Percentiles rank a stretch among this genome's conserved stretches.
Conservation (phyloP, 2,329 filamentous ascomycete genomes). For the Zasmidium citrigriseum region DNA sequence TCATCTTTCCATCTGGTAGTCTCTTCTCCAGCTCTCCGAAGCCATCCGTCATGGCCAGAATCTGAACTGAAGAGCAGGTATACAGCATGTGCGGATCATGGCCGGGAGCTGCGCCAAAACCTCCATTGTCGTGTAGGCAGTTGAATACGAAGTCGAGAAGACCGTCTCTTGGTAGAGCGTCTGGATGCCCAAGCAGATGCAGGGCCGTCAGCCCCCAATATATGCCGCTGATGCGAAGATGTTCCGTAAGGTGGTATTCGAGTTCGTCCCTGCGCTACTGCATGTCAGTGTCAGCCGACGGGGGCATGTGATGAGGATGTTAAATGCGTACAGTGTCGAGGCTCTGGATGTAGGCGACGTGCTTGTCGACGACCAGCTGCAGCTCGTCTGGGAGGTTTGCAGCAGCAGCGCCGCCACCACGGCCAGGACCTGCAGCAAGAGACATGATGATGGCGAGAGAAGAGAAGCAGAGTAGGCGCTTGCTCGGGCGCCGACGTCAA, state of each 20-base stretch:
- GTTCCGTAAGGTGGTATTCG: conserved; percentile 97
- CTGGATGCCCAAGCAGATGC: conserved; percentile 77
- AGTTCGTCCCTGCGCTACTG: conserved; percentile 82
- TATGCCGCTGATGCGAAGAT: conserved; percentile 89
- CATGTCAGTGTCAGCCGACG: conserved; percentile 40
- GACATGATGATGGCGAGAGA: conserved; percentile 50
- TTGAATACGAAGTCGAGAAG: conserved; percentile 92
- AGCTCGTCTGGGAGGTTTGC: conserved; percentile 47
- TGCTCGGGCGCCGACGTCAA: conserved; percentile 7
- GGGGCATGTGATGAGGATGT: conserved; percentile 7
- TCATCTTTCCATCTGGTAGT: conserved; percentile 66
- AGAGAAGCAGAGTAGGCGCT: not conserved
- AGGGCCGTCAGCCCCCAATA: conserved; percentile 95
- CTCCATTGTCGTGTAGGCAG: conserved; percentile 86
- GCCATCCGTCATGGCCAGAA: conserved; percentile 82
- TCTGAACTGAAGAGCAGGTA: conserved; percentile 92
- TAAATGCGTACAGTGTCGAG: conserved; percentile 71
- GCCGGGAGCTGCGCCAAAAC: conserved; percentile 89
- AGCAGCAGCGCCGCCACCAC: conserved; percentile 45
- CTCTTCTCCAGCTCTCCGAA: conserved; percentile 77
- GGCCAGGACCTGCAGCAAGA: conserved; percentile 61
- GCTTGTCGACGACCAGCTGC: conserved; percentile 61
- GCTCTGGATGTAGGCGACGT: conserved; percentile 91
- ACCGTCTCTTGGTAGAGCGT: conserved; percentile 76
- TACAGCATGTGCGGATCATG: conserved; percentile 97